Percentiles rank a stretch among this genome's conserved stretches.
These are phyloP conservation scores for Penicillium sp. DNA, from an alignment of 2,329 filamentous ascomycete species.

Conservation along the genomic window DNA sequence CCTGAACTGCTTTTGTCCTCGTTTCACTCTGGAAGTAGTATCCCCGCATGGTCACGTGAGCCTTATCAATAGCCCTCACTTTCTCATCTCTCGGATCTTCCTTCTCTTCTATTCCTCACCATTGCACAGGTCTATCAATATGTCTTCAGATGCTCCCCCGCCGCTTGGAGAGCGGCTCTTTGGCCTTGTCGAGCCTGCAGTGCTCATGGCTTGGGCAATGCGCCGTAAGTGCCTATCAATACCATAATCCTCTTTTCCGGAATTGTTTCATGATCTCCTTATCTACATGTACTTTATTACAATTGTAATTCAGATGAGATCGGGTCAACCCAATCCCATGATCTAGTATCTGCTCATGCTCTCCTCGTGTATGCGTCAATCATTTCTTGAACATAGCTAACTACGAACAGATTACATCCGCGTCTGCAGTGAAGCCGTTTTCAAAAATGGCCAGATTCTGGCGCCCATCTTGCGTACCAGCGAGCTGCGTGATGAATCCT, in stretches of 20 bases:
- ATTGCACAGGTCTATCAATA: not conserved
- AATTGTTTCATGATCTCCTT: not conserved
- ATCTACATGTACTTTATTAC: too few relatives aligned
- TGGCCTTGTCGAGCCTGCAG: conserved; percentile 23
- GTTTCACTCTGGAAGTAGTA: too few relatives aligned
- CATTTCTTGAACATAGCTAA: conserved; percentile 8
- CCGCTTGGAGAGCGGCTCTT: conserved; percentile 17
- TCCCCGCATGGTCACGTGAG: not conserved
- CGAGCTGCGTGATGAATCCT: conserved; percentile 38
- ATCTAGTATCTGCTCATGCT: not conserved
- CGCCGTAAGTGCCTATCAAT: conserved; percentile 19
- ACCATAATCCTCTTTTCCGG: not conserved
- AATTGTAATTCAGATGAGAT: too few relatives aligned
- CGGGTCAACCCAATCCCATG: not conserved
- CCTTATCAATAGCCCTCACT: not conserved
- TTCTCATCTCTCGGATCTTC: not conserved
- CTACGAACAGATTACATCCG: conserved; percentile 28
- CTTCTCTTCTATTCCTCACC: not conserved
- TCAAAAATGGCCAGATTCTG: conserved; percentile 32
- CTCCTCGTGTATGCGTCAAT: not conserved
- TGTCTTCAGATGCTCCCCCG: conserved; percentile 12
- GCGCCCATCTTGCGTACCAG: conserved; percentile 29
- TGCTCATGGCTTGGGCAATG: conserved; percentile 24
- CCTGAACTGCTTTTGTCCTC: too few relatives aligned
- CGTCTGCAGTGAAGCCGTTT: conserved; percentile 31